Evolutionary conservation across 2,329 filamentous ascomycete genomes (phyloP).

Genomic region (Coleophoma eucalyptorum): DNA sequence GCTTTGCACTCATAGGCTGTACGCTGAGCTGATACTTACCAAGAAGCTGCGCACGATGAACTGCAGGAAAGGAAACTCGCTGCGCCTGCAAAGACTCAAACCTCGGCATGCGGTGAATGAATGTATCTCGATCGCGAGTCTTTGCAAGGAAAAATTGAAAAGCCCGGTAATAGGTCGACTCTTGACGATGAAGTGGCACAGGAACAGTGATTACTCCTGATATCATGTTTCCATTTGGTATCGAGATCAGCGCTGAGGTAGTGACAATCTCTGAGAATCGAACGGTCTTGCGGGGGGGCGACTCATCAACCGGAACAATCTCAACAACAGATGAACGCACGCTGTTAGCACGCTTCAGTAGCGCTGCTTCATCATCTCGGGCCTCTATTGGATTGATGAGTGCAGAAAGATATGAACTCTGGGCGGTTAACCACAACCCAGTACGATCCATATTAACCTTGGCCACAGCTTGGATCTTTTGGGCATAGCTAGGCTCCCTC

Average conservation of each 20-base stretch:
- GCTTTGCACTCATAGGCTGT: constrained; percentile 65
- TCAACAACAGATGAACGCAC: constrained; percentile 1
- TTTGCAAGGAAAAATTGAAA: constrained; percentile 73
- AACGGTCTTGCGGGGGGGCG: constrained; percentile 65
- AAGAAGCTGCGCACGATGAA: constrained; percentile 76
- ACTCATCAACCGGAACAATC: constrained; percentile 23
- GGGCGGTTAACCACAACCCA: constrained; percentile 79
- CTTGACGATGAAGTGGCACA: constrained; percentile 45
- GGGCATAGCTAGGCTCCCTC: constrained; percentile 65
- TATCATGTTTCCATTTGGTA: constrained; percentile 8
- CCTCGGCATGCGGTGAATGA: constrained; percentile 78
- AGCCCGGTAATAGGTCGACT: constrained; percentile 83
- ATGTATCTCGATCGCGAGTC: constrained; percentile 67
- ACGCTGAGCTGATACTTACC: constrained; percentile 80
- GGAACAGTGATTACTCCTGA: constrained; percentile 42
- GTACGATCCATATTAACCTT: constrained; percentile 80
- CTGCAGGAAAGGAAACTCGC: constrained; percentile 67
- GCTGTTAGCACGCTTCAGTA: constrained; percentile 25
- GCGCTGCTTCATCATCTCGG: constrained; percentile 23
- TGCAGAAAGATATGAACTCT: constrained; percentile 71
- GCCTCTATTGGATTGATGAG: constrained; percentile 55
- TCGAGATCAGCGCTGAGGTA: constrained; percentile 1
- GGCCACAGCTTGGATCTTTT: constrained; percentile 67
- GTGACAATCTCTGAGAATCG: constrained; percentile 57
- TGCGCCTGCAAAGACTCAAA: constrained; percentile 86